These are phyloP conservation scores for Ascosphaera apis DNA, from an alignment of 2,329 filamentous ascomycete genomes.

Conservation along the genomic window DNA sequence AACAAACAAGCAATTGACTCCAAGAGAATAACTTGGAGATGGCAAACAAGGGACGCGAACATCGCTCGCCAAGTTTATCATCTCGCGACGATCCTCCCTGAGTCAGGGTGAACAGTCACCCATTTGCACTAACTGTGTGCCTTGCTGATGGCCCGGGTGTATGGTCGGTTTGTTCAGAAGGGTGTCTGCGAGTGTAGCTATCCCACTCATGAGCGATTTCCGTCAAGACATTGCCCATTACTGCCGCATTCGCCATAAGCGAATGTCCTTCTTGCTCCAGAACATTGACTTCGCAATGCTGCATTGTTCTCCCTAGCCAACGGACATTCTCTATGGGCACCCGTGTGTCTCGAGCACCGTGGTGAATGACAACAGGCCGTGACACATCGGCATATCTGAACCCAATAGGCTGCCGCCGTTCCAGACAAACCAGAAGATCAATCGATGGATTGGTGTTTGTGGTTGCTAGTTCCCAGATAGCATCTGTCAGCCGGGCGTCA, in stretches of 20 bases:
- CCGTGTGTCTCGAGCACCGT: conserved; percentile 70
- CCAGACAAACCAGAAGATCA: conserved; percentile 76
- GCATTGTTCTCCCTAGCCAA: conserved; percentile 89
- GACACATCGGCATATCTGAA: conserved; percentile 96
- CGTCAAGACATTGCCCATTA: conserved; percentile 86
- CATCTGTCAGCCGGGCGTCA: conserved; percentile 66
- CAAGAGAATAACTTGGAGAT: no score
- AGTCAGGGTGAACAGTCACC: no score
- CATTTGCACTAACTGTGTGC: no score
- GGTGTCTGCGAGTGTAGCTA: no score
- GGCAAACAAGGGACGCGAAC: no score
- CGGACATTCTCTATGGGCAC: conserved; percentile 88
- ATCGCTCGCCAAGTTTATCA: no score
- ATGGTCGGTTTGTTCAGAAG: no score
- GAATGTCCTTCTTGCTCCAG: conserved; percentile 85
- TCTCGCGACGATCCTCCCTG: no score
- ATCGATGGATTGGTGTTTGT: conserved; percentile 82
- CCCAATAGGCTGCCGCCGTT: conserved; percentile 73
- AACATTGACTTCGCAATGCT: conserved; percentile 71
- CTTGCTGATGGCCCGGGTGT: no score
- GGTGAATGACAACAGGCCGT: conserved; percentile 74
- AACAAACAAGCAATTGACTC: no score
- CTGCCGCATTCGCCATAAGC: conserved; percentile 76
- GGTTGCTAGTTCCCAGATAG: conserved; percentile 85
- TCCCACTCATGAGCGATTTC: conserved; percentile 90